phyloP scores from a whole-genome alignment of 768 basidiomycete species.

The Melanogaster broomeanus region DNA sequence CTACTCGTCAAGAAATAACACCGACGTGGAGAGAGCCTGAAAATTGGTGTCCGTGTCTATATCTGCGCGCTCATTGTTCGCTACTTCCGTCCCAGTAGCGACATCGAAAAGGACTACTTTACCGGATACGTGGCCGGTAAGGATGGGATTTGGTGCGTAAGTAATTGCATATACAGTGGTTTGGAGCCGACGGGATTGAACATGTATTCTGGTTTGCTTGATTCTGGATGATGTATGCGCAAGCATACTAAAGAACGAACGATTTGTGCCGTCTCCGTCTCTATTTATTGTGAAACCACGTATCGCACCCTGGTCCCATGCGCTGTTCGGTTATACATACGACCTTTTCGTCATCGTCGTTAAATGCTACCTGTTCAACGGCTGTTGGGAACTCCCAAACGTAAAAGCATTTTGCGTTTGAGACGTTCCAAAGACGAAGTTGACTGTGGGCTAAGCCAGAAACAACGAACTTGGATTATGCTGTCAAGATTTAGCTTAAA shows the following conservation, averaged over 20 bases:
- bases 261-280: conserved; percentile 77
- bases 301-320: conserved; percentile 91
- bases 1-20: conserved; percentile 96
- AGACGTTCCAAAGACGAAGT: conserved; percentile 87
- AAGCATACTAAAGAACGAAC: conserved; percentile 48
- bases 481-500: conserved; percentile 37
- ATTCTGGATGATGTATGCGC: conserved; percentile 50
- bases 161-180: conserved; percentile 94
- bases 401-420: conserved; percentile 88
- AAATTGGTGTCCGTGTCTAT: conserved; percentile 87
- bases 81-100: conserved; percentile 80
- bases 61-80: conserved; percentile 86
- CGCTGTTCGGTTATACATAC: conserved; percentile 97
- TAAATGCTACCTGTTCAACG: conserved; percentile 94
- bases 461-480: conserved; percentile 81
- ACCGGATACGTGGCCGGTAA: conserved; percentile 96
- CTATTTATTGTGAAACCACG: conserved; percentile 87
- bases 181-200: conserved; percentile 93
- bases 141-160: conserved; percentile 69
- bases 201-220: conserved; percentile 68
- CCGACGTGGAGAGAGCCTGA: conserved; percentile 84
- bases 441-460: conserved; percentile 95
- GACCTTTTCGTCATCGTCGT: conserved; percentile 77
- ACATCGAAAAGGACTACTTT: conserved; percentile 92
- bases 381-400: conserved; percentile 99